Evolutionary conservation across 257 asterid species (phyloP).

Genomic region (Solanum pinnatisectum): DNA sequence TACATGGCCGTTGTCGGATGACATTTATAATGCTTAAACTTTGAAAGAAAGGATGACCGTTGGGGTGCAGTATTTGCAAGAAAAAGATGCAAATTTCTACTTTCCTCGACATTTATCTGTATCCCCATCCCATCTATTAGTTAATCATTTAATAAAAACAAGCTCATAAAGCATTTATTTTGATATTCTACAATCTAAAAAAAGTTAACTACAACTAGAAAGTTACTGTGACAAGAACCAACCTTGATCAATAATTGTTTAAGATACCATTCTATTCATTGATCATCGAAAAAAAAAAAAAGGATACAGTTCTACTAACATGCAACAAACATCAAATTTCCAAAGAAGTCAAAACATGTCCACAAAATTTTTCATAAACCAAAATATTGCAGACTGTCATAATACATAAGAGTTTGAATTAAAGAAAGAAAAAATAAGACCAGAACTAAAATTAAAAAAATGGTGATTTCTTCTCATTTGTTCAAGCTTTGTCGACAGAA

Average conservation of each 20-base stretch:
- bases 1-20: not conserved
- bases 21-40: not conserved
- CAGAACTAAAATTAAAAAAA: not conserved
- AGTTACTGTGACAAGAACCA: not conserved
- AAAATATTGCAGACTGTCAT: not conserved
- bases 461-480: not conserved
- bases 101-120: not conserved
- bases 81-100: not conserved
- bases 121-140: not conserved
- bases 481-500: not conserved
- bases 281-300: not conserved
- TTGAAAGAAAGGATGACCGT: not conserved
- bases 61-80: not conserved
- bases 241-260: not conserved
- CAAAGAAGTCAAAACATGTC: not conserved
- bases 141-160: not conserved
- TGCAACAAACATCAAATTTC: not conserved
- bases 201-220: not conserved
- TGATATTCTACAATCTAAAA: not conserved
- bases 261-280: not conserved
- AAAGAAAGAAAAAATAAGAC: not conserved
- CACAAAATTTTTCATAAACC: not conserved
- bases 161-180: not conserved
- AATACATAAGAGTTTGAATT: not conserved
- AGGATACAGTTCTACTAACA: not conserved